Evolutionary conservation across 139 green algal species (phyloP), one percentile per base, ranked within the genome.

Genomic region (Chlamydomonas urium): DNA sequence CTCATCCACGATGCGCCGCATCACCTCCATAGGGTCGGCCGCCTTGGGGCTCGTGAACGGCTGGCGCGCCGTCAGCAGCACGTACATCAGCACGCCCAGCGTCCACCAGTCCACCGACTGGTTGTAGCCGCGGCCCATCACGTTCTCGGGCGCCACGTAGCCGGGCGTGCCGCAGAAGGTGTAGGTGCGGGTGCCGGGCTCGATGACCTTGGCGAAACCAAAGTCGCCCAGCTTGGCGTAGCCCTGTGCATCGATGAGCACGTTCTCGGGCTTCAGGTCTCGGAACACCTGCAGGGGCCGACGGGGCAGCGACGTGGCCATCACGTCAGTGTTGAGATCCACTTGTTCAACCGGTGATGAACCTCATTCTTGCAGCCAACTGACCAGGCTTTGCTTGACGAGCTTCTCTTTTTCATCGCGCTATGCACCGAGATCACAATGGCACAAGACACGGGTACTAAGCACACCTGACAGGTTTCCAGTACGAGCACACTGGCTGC

Each of bases 251-350:
- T 96, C 92, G 28, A 98, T 91, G 66, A 98, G 90, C 36, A 98
- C 88, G 68, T 98, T 98, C 84, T 98, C 94, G 0, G 93, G 94
- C 86, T 98, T 97, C 29, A 98, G 82, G 75, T 98, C 93, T 10
- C 93, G 83, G 79, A 97, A 97, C 21, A 67, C n/a, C n/a, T n/a
- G n/a, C n/a, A n/a, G n/a, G n/a, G n/a, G n/a, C n/a, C n/a, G n/a
- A n/a, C n/a, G n/a, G n/a, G n/a, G n/a, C n/a, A n/a, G n/a, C n/a
- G n/a, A n/a, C n/a, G n/a, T n/a, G n/a, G n/a, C n/a, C n/a, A n/a
- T n/a, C n/a, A n/a, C n/a, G n/a, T n/a, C n/a, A n/a, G n/a, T n/a
- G n/a, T n/a, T n/a, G n/a, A n/a, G n/a, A n/a, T n/a, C n/a, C n/a
- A n/a, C n/a, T n/a, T n/a, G n/a, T n/a, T n/a, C n/a, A n/a, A n/a